Conservation (phyloP, 768 basidiomycete genomes). For the Rhodotorula diobovata region DNA sequence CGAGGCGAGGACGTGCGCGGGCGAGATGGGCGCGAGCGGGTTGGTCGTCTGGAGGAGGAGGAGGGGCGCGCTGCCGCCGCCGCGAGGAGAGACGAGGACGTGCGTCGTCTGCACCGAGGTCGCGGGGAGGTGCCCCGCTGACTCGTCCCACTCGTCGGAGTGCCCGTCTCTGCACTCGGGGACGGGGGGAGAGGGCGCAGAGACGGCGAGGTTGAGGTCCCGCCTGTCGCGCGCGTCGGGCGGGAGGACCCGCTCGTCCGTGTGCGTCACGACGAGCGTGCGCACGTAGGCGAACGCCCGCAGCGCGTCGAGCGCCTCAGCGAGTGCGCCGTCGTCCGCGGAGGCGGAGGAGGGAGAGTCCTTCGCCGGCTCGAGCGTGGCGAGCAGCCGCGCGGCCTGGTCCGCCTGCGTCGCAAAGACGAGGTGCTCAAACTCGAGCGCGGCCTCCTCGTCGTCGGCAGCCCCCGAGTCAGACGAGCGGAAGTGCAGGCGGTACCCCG, state of each 20-base stretch:
- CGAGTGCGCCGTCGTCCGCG: not conserved
- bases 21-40: conserved; percentile 57
- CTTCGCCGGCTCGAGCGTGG: conserved; percentile 11
- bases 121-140: conserved; percentile 45
- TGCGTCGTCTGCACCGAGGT: conserved; percentile 71
- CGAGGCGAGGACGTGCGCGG: conserved; percentile 56
- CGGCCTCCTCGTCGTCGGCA: not conserved
- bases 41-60: conserved; percentile 69
- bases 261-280: conserved; percentile 62
- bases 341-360: too few species aligned
- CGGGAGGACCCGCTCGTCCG: conserved; percentile 60
- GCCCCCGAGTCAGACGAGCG: not conserved
- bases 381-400: conserved; percentile 57
- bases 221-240: conserved; percentile 54
- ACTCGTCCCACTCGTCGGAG: not conserved
- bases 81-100: conserved; percentile 51
- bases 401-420: conserved; percentile 71
- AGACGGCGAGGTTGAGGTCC: conserved; percentile 60
- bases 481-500: not conserved
- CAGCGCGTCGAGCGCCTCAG: conserved; percentile 52
- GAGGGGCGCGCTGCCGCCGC: conserved; percentile 27
- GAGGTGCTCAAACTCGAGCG: conserved; percentile 56
- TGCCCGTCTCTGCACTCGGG: not conserved
- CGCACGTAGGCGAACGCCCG: conserved; percentile 56
- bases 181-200: not conserved